Base-by-base conservation (phyloP, 805 yeast species). In the Monosporozyma unispora region DNA sequence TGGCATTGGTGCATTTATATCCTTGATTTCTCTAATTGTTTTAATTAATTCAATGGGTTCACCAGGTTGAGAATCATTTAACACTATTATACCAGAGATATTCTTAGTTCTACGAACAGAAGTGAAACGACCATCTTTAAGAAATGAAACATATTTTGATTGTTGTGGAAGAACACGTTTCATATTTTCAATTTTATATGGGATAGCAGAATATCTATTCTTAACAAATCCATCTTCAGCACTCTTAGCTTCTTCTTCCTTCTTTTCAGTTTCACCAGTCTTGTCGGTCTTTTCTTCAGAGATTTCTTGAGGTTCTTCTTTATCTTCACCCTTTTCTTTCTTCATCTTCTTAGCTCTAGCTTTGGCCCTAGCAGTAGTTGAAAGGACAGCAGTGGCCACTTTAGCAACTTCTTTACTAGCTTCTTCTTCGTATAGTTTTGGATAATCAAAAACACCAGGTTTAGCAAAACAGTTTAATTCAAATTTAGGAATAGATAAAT, bases 301-400 rank as follows among this genome's bases (percentile, higher is more conserved):
- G 25, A 62, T 67, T 40, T 72, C 78, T 27, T 66, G 66, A 40
- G 60, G 59, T 46, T 55, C 55, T 25, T 61, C 63, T 29, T 58
- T 60, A 27, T 64, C 69, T 37, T 73, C 78, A 31, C 69, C 74
- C 63, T 74, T 75, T 28, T 74, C 80, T 50, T 74, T 79, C 78
- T 63, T 78, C 70, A 59, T 76, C 77, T 58, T 74, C 72, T 80
- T 82, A 23, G 95, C 96, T 66, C 97, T 82, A 31, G 91, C 93
- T 67, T 86, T 87, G n/a, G 96, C 96, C 66, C 82, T 84, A 16
- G 82, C 87, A 2, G 99, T 91, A 0, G 97, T 91, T 2, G 97
- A 89, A 49, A 93, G 75, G 14, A 93, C 96, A 2, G 97, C 99
- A 40, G 96, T 87, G 1, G 89, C 86, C 45, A 89, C 78, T 71